These are phyloP conservation scores for Serendipita vermifera DNA, from an alignment of 768 basidiomycete species.

Conservation along the genomic window DNA sequence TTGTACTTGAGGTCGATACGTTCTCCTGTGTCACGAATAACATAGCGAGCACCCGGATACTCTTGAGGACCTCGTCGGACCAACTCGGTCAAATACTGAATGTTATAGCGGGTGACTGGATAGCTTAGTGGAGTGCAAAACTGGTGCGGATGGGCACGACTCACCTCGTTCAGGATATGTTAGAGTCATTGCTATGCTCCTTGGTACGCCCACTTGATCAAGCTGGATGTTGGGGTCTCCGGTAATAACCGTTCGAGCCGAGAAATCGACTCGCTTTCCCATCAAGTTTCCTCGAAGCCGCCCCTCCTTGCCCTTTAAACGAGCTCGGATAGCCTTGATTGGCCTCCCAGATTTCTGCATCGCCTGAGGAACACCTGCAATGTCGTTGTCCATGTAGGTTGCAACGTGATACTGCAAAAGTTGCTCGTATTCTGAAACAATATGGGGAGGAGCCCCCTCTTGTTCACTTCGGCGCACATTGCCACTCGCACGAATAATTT, in stretches of 20 bases:
- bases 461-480: slow-evolving; percentile 87
- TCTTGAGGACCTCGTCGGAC: slow-evolving; percentile 89
- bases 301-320: slow-evolving; percentile 97
- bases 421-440: slow-evolving; percentile 92
- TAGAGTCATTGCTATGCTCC: slow-evolving; percentile 91
- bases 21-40: slow-evolving; percentile 93
- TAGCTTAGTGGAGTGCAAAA: no score
- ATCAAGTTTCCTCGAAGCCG: slow-evolving; percentile 95
- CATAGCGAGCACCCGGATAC: slow-evolving; percentile 94
- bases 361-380: slow-evolving; percentile 94
- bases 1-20: slow-evolving; percentile 95
- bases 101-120: slow-evolving; percentile 93
- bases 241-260: slow-evolving; percentile 96
- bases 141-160: slow-evolving; percentile 15
- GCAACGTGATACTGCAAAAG: slow-evolving; percentile 98
- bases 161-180: slow-evolving; percentile 93
- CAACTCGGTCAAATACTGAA: slow-evolving; percentile 82
- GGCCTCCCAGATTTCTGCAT: slow-evolving; percentile 95
- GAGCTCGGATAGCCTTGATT: slow-evolving; percentile 94
- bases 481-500: slow-evolving; percentile 90
- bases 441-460: slow-evolving; percentile 92
- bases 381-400: slow-evolving; percentile 99
- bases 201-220: slow-evolving; percentile 94
- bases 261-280: slow-evolving; percentile 99
- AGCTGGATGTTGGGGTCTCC: slow-evolving; percentile 95